Base-by-base conservation (phyloP, 495 filamentous ascomycete species). In the Lasiosphaeris hirsuta region DNA sequence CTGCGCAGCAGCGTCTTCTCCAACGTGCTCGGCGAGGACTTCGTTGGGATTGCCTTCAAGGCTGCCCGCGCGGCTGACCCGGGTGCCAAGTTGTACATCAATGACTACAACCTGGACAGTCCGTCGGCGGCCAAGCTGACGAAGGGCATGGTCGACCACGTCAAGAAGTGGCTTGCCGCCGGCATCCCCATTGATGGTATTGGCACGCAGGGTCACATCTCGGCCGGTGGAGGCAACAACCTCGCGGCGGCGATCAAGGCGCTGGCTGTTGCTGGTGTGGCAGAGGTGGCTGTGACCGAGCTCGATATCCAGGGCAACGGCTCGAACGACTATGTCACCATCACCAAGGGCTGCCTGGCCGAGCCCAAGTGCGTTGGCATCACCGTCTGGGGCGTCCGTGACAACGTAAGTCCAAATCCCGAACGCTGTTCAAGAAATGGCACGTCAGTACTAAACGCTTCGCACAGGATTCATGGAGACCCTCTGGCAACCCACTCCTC, bases 111-210 rank as follows among this genome's bases (percentile, higher is more conserved):
- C 74, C 81, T 79, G 35, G 79, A 78, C 69, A 64, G 68, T 47
- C 70, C 75, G 11, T 65, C 45, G 49, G 44, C 45, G 51, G 69
- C 77, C 58, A 89, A 89, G 70, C 37, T 76, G 38, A 82, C 80
- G 34, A 75, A 61, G 30, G 86, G 84, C 51, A 84, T 90, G 79
- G 78, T 84, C 42, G 69, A 57, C 42, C 74, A 86, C 63, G 87
- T 89, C 66, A 30, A 30, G 72, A 80, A 83, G 60, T 89, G 86
- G 83, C 66, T 86, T 41, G 75, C 79, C 7, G 76, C 71, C 8
- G 86, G 86, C 57, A 71, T 86, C 23, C 86, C 86, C 44, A 89
- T 89, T 66, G 86, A 90, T 66, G 86, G 87, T 58, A 88, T 90
- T 52, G 81, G 81, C 52, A 83, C 84, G n/a, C 86, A 89, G 65